Evolutionary conservation across 257 asterid species (phyloP).

Genomic region (Rehmannia glutinosa): DNA sequence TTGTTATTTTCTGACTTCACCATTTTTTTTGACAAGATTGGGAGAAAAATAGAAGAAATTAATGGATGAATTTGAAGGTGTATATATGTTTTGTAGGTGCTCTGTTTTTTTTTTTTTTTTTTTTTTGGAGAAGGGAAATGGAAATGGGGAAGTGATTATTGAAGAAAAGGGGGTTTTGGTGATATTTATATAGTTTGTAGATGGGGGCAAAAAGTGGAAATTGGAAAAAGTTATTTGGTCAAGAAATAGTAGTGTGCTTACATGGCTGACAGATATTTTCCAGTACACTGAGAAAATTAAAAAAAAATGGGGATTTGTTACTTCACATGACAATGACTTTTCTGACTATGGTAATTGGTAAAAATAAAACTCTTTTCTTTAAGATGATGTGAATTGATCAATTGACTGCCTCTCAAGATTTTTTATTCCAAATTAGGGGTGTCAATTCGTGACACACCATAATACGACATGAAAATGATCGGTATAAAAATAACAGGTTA

Average conservation of each 20-base stretch:
- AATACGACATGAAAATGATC: too few relatives aligned
- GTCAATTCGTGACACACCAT: too few relatives aligned
- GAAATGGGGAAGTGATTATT: slow-evolving; percentile 20
- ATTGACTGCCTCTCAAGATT: too few relatives aligned
- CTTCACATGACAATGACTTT: slow-evolving; percentile 37
- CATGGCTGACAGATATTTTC: slow-evolving; percentile 67
- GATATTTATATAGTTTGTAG: slow-evolving; percentile 32
- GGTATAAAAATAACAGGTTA: too few relatives aligned
- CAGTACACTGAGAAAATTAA: slow-evolving; percentile 21
- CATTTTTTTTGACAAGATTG: slow-evolving; percentile 21
- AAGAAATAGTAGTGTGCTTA: slow-evolving; percentile 33
- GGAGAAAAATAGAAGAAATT: background rate
- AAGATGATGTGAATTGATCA: too few relatives aligned
- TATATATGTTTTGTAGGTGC: background rate
- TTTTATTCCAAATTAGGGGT: too few relatives aligned
- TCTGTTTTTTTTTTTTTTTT: too few relatives aligned
- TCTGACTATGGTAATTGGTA: too few relatives aligned
- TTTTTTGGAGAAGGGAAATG: slow-evolving; percentile 13
- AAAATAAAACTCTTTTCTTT: too few relatives aligned
- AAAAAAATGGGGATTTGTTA: background rate
- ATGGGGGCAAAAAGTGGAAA: background rate
- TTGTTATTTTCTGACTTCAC: slow-evolving; percentile 51
- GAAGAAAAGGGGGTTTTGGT: background rate
- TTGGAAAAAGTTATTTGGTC: slow-evolving; percentile 20
- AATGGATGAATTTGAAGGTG: background rate